Percentiles rank a stretch among this genome's conserved stretches.
Evolutionary conservation across 108 stramenopile species (phyloP).

Genomic region (Schizochytrium sp.): DNA sequence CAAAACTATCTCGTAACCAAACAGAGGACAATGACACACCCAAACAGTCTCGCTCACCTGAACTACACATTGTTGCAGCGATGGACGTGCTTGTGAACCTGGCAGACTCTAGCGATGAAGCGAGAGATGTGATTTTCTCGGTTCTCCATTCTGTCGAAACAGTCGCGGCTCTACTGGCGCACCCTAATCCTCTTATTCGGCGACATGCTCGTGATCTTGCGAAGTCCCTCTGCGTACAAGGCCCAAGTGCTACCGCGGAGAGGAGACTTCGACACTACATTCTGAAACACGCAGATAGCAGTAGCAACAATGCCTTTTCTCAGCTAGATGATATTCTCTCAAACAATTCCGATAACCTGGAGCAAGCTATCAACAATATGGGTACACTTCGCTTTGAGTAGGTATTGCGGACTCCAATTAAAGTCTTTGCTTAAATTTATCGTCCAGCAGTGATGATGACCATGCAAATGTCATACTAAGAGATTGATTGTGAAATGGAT

Average conservation of each 20-base stretch:
- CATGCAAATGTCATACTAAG: no score
- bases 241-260: not conserved
- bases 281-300: constrained; percentile 11
- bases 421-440: no score
- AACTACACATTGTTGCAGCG: not conserved
- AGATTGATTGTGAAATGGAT: no score
- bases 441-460: no score
- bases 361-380: not conserved
- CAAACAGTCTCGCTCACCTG: not conserved
- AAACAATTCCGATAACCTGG: not conserved
- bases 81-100: constrained; percentile 10
- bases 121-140: not conserved
- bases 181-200: not conserved
- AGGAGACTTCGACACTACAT: not conserved
- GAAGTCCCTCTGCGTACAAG: constrained; percentile 8
- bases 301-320: not conserved
- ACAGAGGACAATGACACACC: no score
- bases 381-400: not conserved
- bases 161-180: not conserved
- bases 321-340: constrained; percentile 1
- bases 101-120: not conserved
- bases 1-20: no score
- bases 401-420: not conserved
- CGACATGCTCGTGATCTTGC: constrained; percentile 4
- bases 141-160: constrained; percentile 42